Evolutionary conservation across 2,329 filamentous ascomycete species (phyloP), one percentile per base, ranked within the genome.

Genomic region (Penicillium expansum): DNA sequence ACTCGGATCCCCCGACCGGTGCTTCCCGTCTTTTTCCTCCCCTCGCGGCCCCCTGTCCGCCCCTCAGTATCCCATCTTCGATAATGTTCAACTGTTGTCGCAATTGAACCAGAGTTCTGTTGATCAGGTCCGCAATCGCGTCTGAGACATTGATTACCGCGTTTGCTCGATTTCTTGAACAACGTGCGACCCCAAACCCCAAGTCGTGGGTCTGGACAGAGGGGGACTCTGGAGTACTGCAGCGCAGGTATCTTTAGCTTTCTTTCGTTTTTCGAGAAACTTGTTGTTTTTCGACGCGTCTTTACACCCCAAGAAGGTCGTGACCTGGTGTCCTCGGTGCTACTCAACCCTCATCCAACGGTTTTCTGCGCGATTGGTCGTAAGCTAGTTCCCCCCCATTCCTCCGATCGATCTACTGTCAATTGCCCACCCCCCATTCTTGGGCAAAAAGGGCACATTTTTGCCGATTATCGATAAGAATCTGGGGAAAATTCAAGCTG

Each of bases 31-130:
- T 60, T 61, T 42, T 61, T 44, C 56, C 49, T 63, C 64, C 62
- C 63, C 67, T 68, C 67, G 62, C 64, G 62, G 61, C 66, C 64
- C 64, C 63, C 63, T 67, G 64, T 67, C 63, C 61, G 62, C 64
- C 59, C 66, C 60, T 62, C 62, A 51, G 27, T 30, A 57, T 59
- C 60, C 59, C 62, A 64, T 60, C 57, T 63, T 63, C 57, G 51
- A 64, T 48, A 55, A 66, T 66, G 64, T 62, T 58, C 57, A 65
- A 39, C 55, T 44, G 57, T 47, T 49, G 29, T 52, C 41, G 56
- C 58, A 59, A 61, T 66, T 61, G 62, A 64, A 52, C 33, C 39
- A 45, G 33, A 41, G 22, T 56, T 49, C 54, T 33, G 49, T 52
- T 52, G 56, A 59, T 58, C 55, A 56, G 50, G 58, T 56, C 54